These are phyloP conservation scores for Incumbomyces delicatus DNA, from an alignment of 2,329 filamentous ascomycete genomes.

Conservation along the genomic window DNA sequence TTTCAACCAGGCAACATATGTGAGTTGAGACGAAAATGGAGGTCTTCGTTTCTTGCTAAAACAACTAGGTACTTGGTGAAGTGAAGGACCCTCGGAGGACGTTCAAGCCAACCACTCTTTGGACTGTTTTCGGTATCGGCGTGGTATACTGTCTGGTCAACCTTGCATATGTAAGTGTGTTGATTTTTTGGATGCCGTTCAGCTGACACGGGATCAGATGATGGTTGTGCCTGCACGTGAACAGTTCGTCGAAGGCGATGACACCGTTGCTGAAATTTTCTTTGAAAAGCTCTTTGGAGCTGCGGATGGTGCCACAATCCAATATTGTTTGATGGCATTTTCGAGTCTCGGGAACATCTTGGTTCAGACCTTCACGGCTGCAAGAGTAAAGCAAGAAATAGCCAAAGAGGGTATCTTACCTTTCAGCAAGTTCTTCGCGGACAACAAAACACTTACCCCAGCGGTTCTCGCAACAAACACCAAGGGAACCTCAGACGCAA, in stretches of 20 bases:
- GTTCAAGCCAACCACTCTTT: slow-evolving; percentile 28
- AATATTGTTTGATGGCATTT: slow-evolving; percentile 44
- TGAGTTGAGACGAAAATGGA: slow-evolving; percentile 11
- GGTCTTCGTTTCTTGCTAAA: neutral
- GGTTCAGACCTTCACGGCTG: slow-evolving; percentile 46
- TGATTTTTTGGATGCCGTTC: neutral
- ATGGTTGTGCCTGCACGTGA: slow-evolving; percentile 9
- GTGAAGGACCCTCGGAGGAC: slow-evolving; percentile 30
- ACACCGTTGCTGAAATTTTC: slow-evolving; percentile 22
- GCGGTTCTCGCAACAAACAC: slow-evolving; percentile 4
- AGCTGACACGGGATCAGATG: slow-evolving; percentile 9
- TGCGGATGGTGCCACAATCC: slow-evolving; percentile 25
- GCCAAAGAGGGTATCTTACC: slow-evolving; percentile 50
- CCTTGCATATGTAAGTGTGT: slow-evolving; percentile 34
- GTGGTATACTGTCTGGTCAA: slow-evolving; percentile 33
- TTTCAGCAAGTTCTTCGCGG: slow-evolving; percentile 40
- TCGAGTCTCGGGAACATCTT: slow-evolving; percentile 48
- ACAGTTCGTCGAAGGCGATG: neutral
- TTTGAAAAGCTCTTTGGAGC: slow-evolving; percentile 25
- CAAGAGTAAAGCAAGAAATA: slow-evolving; percentile 51
- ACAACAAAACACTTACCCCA: slow-evolving; percentile 2
- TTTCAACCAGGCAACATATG: slow-evolving; percentile 38
- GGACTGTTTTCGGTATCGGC: slow-evolving; percentile 26
- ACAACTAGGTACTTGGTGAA: slow-evolving; percentile 28
- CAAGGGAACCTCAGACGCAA: slow-evolving; percentile 27